Percentiles rank a stretch among this genome's conserved stretches.
Conservation (phyloP, 2,329 filamentous ascomycete genomes). For the Aspergillus sp. region DNA sequence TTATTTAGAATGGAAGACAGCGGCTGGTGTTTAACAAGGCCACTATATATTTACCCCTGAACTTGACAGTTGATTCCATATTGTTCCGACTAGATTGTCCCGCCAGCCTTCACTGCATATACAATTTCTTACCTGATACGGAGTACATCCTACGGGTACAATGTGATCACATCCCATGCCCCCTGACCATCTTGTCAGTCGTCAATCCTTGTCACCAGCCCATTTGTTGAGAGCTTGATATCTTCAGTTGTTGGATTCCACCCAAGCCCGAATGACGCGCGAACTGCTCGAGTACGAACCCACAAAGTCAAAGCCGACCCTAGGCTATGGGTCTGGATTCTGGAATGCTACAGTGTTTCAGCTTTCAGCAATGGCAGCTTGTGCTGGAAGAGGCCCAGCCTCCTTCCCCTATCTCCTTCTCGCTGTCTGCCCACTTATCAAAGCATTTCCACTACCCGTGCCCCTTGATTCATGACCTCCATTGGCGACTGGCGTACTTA, state of each 20-base stretch:
- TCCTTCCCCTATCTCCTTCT: neutral
- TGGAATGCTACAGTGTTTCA: constrained; percentile 1
- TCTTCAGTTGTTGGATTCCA: neutral
- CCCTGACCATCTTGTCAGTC: neutral
- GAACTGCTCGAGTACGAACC: neutral
- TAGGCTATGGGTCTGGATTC: neutral
- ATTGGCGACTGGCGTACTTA: constrained; percentile 4
- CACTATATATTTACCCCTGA: neutral
- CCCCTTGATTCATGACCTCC: constrained; percentile 3
- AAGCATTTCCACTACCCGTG: neutral
- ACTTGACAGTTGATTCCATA: neutral
- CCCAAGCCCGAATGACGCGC: neutral
- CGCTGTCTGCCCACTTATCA: neutral
- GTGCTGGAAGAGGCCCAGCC: neutral
- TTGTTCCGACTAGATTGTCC: too few relatives aligned
- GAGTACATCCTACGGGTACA: neutral
- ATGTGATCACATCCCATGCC: neutral
- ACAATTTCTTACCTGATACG: neutral
- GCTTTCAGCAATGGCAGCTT: neutral
- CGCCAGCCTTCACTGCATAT: neutral
- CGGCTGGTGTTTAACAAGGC: neutral
- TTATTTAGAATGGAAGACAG: neutral
- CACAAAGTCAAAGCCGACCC: neutral
- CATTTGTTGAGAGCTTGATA: neutral
- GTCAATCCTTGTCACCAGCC: neutral